phyloP scores from a whole-genome alignment of 164 flowering plant species.

The Santalum album region DNA sequence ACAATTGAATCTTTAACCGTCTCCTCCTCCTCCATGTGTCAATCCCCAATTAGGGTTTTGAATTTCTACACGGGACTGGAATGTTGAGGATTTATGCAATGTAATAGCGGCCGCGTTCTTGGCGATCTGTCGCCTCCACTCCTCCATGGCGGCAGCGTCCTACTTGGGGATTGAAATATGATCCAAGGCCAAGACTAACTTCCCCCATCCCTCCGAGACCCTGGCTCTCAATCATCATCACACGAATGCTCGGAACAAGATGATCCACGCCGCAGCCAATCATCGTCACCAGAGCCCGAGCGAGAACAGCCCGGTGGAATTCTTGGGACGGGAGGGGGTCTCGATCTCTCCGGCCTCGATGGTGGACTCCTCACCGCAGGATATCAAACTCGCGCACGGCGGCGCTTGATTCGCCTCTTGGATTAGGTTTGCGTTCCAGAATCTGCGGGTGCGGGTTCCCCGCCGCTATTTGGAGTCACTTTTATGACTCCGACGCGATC shows the following conservation, averaged over 20 bases:
- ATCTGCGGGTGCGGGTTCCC: slow-evolving; percentile 2
- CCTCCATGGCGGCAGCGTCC: too few species aligned
- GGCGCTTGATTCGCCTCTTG: slow-evolving; percentile 6
- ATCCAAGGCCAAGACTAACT: slow-evolving; percentile 47
- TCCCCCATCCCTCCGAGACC: slow-evolving; percentile 20
- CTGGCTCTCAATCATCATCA: too few species aligned
- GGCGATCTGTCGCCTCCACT: too few species aligned
- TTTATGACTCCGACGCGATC: slow-evolving; percentile 19
- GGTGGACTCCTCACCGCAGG: slow-evolving; percentile 26
- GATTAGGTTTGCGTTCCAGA: slow-evolving; percentile 24
- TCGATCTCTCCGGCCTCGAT: slow-evolving; percentile 14
- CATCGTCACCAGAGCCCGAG: slow-evolving; percentile 29
- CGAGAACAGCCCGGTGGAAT: slow-evolving; percentile 50
- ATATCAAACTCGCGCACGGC: slow-evolving; percentile 22
- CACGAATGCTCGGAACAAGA: too few species aligned
- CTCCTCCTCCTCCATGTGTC: too few species aligned
- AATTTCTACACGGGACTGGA: too few species aligned
- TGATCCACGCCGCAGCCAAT: not conserved
- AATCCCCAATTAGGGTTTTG: too few species aligned
- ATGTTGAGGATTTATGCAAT: too few species aligned
- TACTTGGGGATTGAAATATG: too few species aligned
- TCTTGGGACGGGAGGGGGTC: slow-evolving; percentile 24
- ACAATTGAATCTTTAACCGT: too few species aligned
- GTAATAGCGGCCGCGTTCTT: too few species aligned
- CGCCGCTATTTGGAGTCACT: slow-evolving; percentile 4